Base-by-base conservation (phyloP, 345 rosid species). In the Arabis alpina region DNA sequence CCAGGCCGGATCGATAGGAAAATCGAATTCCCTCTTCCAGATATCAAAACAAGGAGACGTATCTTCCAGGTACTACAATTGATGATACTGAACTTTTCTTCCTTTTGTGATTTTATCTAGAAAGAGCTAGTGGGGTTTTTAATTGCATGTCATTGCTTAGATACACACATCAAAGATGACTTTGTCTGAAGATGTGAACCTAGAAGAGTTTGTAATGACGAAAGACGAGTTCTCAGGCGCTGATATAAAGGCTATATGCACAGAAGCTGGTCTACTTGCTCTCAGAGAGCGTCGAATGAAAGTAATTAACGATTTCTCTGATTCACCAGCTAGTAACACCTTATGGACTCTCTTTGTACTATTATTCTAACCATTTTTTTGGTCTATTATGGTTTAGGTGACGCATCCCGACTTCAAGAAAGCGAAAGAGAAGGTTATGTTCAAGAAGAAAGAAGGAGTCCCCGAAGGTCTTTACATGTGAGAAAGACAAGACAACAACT, bases 381-480 rank as follows among this genome's bases (percentile, higher is more conserved):
- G 40, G 40, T 36, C 2, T 1, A 36, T 36, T 39, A 25, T 40
- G 5, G 24, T 1, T 65, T 58, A 92, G 99, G 98, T 95, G 54
- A 92, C 92, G 0, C 99, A 90, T 71, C 74, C 78, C 0, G 98
- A 92, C 82, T 87, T 95, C 71, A 92, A 90, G 88, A 92, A 95
- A 75, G 98, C 97, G 0, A 95, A 95, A 68, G 99, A 95, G 54
- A 95, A 92, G 88, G 98, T 95, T 71, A 92, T 92, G 99, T 92
- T 82, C 86, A 95, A 95, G 87, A 95, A 92, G 96, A 92, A 92
- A 62, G 99, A 95, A 82, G 99, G 99, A 49, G 97, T 95, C n/a
- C 99, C 98, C 2, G 99, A 95, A 83, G 99, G 98, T 47, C 92
- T 95, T 30, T 95, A 92, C 70, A 87, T 95, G 96, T 92, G 40